These are phyloP conservation scores for Fonsecaea pugnacius DNA, from an alignment of 2,329 filamentous ascomycete species.

Conservation along the genomic window DNA sequence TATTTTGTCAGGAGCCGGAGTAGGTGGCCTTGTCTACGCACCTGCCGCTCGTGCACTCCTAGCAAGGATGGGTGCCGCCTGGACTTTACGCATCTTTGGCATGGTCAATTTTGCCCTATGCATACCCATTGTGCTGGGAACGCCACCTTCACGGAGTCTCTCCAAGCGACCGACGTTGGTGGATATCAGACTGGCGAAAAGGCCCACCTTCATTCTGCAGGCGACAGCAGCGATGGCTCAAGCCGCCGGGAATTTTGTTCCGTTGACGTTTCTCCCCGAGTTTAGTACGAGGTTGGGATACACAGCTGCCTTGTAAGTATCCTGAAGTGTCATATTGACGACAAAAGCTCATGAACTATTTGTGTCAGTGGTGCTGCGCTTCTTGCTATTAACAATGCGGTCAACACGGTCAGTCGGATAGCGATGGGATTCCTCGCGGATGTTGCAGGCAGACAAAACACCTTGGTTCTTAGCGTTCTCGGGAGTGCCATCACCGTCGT, in stretches of 20 bases:
- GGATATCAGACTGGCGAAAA: slow-evolving; percentile 43
- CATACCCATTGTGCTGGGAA: slow-evolving; percentile 42
- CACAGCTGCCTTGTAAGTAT: slow-evolving; percentile 33
- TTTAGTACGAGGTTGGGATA: slow-evolving; percentile 48
- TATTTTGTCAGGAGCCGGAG: slow-evolving; percentile 60
- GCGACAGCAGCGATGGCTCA: slow-evolving; percentile 45
- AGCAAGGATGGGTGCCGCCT: slow-evolving; percentile 44
- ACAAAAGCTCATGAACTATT: not conserved
- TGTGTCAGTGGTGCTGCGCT: slow-evolving; percentile 44
- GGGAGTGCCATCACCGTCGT: slow-evolving; percentile 40
- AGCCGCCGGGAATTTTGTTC: slow-evolving; percentile 47
- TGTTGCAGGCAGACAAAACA: slow-evolving; percentile 47
- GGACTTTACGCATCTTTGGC: slow-evolving; percentile 41
- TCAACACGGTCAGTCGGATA: slow-evolving; percentile 47
- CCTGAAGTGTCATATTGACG: not conserved
- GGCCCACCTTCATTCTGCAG: slow-evolving; percentile 46
- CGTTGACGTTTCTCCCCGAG: slow-evolving; percentile 47
- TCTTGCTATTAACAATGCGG: slow-evolving; percentile 48
- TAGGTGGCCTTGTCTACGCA: slow-evolving; percentile 63
- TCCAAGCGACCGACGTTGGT: slow-evolving; percentile 41
- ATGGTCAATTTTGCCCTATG: slow-evolving; percentile 39
- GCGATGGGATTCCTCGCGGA: slow-evolving; percentile 47
- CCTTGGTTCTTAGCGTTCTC: slow-evolving; percentile 43
- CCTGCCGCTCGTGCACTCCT: slow-evolving; percentile 43
- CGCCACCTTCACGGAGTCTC: slow-evolving; percentile 31